Evolutionary conservation across 441 rosid species (phyloP).

Genomic region (Gossypium trilobum): DNA sequence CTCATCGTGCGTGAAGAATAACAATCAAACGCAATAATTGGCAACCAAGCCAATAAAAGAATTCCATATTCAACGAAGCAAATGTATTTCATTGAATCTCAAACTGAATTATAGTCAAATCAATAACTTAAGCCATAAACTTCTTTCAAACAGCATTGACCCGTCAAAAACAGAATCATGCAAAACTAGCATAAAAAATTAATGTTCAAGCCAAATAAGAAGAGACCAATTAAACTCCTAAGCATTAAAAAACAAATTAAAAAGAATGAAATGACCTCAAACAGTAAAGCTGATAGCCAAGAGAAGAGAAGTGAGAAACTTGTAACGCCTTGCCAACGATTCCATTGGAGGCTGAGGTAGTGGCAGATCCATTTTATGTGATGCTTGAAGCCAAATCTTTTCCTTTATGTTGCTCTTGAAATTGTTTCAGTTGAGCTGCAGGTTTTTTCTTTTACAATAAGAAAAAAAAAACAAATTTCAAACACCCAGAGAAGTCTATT

Average conservation of each 20-base stretch:
- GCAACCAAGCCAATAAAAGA: not conserved
- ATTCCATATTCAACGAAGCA: not conserved
- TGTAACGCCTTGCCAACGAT: conserved; percentile 67
- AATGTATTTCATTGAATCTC: not conserved
- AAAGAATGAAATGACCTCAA: conserved; percentile 17
- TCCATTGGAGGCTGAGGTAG: conserved; percentile 58
- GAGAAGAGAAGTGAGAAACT: conserved; percentile 74
- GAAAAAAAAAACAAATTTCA: conserved; percentile 7
- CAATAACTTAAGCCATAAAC: conserved; percentile 25
- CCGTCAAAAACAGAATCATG: conserved; percentile 1
- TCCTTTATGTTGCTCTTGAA: conserved; percentile 27
- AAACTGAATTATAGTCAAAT: not conserved
- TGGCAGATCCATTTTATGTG: conserved; percentile 41
- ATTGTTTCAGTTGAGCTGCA: conserved; percentile 36
- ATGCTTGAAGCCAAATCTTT: conserved; percentile 26
- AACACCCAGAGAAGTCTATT: conserved; percentile 2
- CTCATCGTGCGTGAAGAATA: not conserved
- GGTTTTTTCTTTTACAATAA: conserved; percentile 6
- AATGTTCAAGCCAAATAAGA: not conserved
- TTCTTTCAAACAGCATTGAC: not conserved
- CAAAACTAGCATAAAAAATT: not conserved
- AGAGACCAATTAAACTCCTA: conserved; percentile 12
- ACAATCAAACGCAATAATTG: not conserved
- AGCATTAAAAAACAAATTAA: not conserved
- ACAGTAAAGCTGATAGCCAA: conserved; percentile 58